Percentiles rank a stretch among this genome's conserved stretches.
phyloP scores from a whole-genome alignment of 2,329 filamentous ascomycete species.

The Pseudogymnoascus sp. region DNA sequence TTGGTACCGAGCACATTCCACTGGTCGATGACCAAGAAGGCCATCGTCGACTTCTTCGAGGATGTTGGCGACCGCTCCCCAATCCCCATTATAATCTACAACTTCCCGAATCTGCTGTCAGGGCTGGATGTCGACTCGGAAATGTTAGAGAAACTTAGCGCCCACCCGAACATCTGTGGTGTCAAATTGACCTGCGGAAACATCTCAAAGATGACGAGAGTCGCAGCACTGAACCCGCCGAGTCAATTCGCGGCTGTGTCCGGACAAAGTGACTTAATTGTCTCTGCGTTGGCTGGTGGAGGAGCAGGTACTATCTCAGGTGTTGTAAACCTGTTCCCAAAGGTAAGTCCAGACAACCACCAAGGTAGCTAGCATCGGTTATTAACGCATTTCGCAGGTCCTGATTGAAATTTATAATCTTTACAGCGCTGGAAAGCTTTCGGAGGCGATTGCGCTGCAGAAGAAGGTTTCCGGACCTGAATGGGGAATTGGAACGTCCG shows the following conservation, averaged over 20 bases:
- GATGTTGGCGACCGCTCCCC: conserved; percentile 32
- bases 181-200: conserved; percentile 34
- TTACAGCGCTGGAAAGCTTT: conserved; percentile 38
- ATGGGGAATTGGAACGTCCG: conserved; percentile 50
- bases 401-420: conserved; percentile 44
- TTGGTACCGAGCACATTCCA: conserved; percentile 35
- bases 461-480: conserved; percentile 45
- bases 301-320: conserved; percentile 55
- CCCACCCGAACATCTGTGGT: conserved; percentile 31
- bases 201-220: conserved; percentile 39
- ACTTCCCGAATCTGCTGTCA: conserved; percentile 37
- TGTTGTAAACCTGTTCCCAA: conserved; percentile 65
- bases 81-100: conserved; percentile 40
- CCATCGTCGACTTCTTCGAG: conserved; percentile 48
- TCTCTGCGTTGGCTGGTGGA: conserved; percentile 52
- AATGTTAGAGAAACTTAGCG: conserved; percentile 26
- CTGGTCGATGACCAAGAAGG: conserved; percentile 37
- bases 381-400: conserved; percentile 23
- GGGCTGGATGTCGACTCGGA: conserved; percentile 39
- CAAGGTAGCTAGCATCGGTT: conserved; percentile 44
- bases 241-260: conserved; percentile 50
- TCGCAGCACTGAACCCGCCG: conserved; percentile 52
- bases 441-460: conserved; percentile 44
- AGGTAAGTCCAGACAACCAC: conserved; percentile 45
- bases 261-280: conserved; percentile 66